phyloP scores from a whole-genome alignment of 2,329 filamentous ascomycete species.

The Xylaria sp. region DNA sequence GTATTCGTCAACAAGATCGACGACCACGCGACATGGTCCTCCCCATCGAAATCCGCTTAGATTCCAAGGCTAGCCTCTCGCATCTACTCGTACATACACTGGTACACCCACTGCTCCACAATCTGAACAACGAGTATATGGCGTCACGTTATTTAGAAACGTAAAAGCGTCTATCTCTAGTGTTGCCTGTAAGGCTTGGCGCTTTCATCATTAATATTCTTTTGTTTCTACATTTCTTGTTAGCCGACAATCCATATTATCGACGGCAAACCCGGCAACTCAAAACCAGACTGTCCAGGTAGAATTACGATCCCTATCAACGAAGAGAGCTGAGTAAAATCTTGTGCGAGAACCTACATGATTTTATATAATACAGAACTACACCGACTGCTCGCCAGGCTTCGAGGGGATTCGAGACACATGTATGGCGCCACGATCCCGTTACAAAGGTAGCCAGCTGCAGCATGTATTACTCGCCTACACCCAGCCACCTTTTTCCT shows the following conservation, averaged over 20 bases:
- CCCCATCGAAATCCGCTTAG: background rate
- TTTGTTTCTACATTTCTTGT: background rate
- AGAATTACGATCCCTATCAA: background rate
- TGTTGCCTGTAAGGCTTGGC: background rate
- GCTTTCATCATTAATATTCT: background rate
- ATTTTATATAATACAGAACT: too few species aligned
- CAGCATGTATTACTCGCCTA: background rate
- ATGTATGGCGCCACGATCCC: background rate
- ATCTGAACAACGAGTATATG: background rate
- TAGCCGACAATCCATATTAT: background rate
- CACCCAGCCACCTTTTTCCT: conserved; percentile 2
- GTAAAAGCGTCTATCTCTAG: conserved; percentile 4
- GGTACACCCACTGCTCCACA: background rate
- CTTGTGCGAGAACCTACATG: background rate
- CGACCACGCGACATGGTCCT: background rate
- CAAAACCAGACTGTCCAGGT: background rate
- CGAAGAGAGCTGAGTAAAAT: background rate
- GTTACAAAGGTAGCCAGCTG: background rate
- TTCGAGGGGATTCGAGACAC: background rate
- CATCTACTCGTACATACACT: background rate
- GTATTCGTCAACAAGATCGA: background rate
- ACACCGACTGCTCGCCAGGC: background rate
- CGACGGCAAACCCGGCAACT: background rate
- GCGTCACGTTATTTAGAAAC: background rate
- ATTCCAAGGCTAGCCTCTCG: background rate